Evolutionary conservation across 2,329 filamentous ascomycete species (phyloP), one percentile per base, ranked within the genome.

Genomic region (Aspergillus sp.): DNA sequence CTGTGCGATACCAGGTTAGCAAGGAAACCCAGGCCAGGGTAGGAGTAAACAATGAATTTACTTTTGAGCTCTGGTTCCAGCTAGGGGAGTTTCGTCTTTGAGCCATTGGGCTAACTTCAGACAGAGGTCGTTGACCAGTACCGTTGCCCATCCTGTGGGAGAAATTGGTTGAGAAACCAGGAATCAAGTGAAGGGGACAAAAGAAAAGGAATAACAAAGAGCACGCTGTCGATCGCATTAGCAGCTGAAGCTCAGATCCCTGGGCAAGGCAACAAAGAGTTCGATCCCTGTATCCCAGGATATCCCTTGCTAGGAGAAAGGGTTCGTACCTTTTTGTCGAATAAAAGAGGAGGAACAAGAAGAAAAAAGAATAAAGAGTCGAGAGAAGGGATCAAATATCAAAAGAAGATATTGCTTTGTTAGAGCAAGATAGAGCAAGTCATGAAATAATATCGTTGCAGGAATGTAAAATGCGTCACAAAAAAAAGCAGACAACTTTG

Each of bases 81-180:
- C 86, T 94, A 42, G 90, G 90, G 40, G 90, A 96, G 73, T 97
- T 97, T 59, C 90, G 81, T 64, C 91, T 82, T 67, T 83, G 85
- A 69, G 90, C 88, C 50, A 86, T 86, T 41, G 87, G 86, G 56
- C 86, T 88, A 61, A 98, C 83, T 73, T 98, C 93, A 49, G 89
- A 87, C 52, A 98, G 78, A 46, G 93, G 87, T 58, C 86, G 83
- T 61, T 84, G 79, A 78, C 66, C 67, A 45, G 66, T 70, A 59
- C 78, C 75, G 64, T 72, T 76, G 43, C 72, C 63, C 74, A 80
- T 78, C 67, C 84, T 90, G 59, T 73, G 68, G 36, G 85, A 81
- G 47, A 84, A 83, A 42, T 76, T 7, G 29, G 11, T 27, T 27
- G 29, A 27, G 36, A 38, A 12, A 27, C 40, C 34, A 42, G 32